Evolutionary conservation across 352 stramenopile genomes (phyloP).

Genomic region (Phytophthora cryptogea): DNA sequence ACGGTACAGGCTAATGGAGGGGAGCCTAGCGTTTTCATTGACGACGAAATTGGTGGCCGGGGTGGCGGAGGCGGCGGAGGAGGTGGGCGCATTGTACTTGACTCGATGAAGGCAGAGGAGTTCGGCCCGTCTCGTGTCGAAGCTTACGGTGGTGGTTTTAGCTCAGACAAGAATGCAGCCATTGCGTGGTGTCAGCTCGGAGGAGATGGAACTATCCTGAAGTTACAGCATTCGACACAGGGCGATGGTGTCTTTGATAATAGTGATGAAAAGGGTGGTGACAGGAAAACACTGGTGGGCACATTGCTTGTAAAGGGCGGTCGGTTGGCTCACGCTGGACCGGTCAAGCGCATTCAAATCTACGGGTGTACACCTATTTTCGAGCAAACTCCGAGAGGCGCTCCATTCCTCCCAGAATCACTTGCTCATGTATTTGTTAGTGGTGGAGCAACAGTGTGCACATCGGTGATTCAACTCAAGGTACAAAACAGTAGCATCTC

Average conservation of each 20-base stretch:
- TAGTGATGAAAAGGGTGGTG: conserved; percentile 12
- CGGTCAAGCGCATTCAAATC: conserved; percentile 67
- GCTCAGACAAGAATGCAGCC: conserved; percentile 26
- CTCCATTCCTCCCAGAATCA: conserved; percentile 58
- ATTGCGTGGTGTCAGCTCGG: conserved; percentile 83
- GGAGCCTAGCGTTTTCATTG: conserved; percentile 43
- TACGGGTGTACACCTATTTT: conserved; percentile 83
- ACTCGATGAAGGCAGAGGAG: conserved; percentile 48
- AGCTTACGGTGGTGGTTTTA: conserved; percentile 56
- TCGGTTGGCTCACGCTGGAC: conserved; percentile 50
- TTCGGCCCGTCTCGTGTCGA: conserved; percentile 42
- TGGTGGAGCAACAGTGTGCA: conserved; percentile 65
- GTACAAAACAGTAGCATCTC: conserved; percentile 21
- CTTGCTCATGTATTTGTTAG: conserved; percentile 70
- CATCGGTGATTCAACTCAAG: conserved; percentile 57
- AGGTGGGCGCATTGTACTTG: conserved; percentile 59
- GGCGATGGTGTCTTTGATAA: conserved; percentile 9
- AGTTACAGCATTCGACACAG: conserved; percentile 44
- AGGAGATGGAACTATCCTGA: conserved; percentile 77
- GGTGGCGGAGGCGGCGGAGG: conserved; percentile 61
- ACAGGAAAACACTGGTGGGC: conserved; percentile 28
- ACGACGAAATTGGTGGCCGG: conserved; percentile 35
- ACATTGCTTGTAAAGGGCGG: conserved; percentile 66
- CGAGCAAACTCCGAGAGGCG: conserved; percentile 45
- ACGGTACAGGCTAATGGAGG: conserved; percentile 61